Evolutionary conservation across 139 green algal species (phyloP), one percentile per base, ranked within the genome.

Genomic region (Coelastrella sp.): DNA sequence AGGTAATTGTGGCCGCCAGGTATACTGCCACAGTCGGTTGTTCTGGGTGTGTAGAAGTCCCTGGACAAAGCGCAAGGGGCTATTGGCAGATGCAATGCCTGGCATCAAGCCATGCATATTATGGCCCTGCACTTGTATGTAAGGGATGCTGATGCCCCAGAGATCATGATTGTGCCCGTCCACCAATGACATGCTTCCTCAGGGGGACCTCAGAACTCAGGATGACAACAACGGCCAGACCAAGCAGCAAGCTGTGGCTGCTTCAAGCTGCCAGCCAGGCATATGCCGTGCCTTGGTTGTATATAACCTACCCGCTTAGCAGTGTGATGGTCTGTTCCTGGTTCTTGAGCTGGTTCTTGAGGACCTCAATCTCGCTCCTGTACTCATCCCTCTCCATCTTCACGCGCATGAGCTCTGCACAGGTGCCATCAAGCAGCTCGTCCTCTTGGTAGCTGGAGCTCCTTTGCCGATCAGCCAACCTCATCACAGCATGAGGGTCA

Each of bases 401-500:
- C 58, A 90, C 85, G 6, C 85, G 73, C n/a, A 84, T 49, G 58
- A 90, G 85, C 85, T 90, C 85, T 11, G n/a, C 27, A 57, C 73
- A 83, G 8, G 74, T 90, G 1, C 82, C 85, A 74, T 78, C 66
- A 73, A 90, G 73, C 85, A 90, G 11, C 7, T 90, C 85, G 24
- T 76, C 68, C 68, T 76, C 68, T 27, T 15, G 68, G 68, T 76
- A 76, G 24, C 68, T 70, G 17, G 49, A 17, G 17, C 22, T 22
- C 81, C 76, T 59, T n/a, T 87, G 59, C 60, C 20, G n/a, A 11
- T 27, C 68, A 27, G 17, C 68, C 63, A 70, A 14, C 63, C 63
- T 70, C 63, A 70, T 6, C 15, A 70, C 12, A 70, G 35, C 35
- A 49, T 49, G 1, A 49, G 35, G 35, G 35, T 49, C 35, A 49